Evolutionary conservation across 2,329 filamentous ascomycete species (phyloP), one percentile per base, ranked within the genome.

Genomic region (Paraphoma sp.): DNA sequence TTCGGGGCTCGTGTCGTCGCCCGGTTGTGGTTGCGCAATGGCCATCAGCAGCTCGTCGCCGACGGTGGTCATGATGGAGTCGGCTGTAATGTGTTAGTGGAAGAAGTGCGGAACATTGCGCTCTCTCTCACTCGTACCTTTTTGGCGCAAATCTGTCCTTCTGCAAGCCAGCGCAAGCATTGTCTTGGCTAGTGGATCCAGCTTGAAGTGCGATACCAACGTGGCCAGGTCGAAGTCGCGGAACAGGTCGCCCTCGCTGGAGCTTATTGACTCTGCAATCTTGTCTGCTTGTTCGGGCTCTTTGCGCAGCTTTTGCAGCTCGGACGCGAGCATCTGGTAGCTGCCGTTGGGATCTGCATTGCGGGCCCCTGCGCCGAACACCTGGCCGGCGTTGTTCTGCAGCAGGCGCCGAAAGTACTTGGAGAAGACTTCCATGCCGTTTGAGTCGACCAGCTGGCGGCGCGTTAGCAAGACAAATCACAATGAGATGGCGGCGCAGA

Each of bases 341-440:
- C 91, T 96, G 60, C 90, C 91, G 51, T 90, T 84, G 77, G 90
- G 91, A 63, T 92, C 85, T 63, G 87, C 86, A 53, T 87, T 86
- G 78, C 92, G 86, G 69, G 87, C 91, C 52, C 89, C 83, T 62
- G 90, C 88, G 49, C 92, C 89, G 75, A 98, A 98, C 76, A 99
- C 95, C 72, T 95, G 89, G 62, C 89, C 83, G 70, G 93, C 92
- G 87, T 97, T 97, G 80, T 89, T 89, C 79, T 90, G 90, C 74
- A 99, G 87, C 76, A 98, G 84, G 79, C 94, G 92, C 78, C 92
- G 89, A 80, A 99, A 96, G 79, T 95, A 97, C 83, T 93, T 96
- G 59, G 92, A 89, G 78, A 93, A 97, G 75, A 97, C 93, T 84
- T 99, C 96, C 94, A 99, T 99, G 75, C 93, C 93, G 93, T 96